Conservation (phyloP, 768 basidiomycete genomes). For the Hygrophoropsis aurantiaca region DNA sequence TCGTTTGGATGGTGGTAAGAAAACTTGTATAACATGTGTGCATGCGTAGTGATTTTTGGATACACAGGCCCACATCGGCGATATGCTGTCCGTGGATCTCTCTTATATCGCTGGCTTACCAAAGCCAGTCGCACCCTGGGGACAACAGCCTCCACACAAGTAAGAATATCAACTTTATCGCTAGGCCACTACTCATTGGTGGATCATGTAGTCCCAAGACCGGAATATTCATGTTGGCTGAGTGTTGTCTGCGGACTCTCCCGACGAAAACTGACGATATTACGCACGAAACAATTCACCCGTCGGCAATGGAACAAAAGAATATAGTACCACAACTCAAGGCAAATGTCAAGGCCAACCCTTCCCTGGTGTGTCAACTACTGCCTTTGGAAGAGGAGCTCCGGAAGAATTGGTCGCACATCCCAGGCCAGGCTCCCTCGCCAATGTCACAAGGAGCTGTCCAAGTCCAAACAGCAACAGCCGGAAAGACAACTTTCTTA, state of each 20-base stretch:
- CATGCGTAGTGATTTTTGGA: not conserved
- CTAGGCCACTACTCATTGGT: slow-evolving; percentile 1
- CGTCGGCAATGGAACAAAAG: slow-evolving; percentile 53
- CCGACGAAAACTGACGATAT: slow-evolving; percentile 43
- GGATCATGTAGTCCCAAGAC: slow-evolving; percentile 40
- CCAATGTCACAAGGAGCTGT: slow-evolving; percentile 9
- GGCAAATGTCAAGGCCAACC: slow-evolving; percentile 38
- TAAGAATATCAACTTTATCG: slow-evolving; percentile 34
- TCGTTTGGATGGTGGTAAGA: slow-evolving; percentile 66
- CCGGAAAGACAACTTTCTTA: slow-evolving; percentile 5
- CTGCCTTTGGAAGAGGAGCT: slow-evolving; percentile 54
- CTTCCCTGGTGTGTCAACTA: slow-evolving; percentile 43
- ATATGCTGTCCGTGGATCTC: slow-evolving; percentile 56
- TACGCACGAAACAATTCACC: slow-evolving; percentile 62
- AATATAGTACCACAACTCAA: slow-evolving; percentile 33
- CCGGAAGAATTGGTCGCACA: slow-evolving; percentile 46
- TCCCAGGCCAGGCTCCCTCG: slow-evolving; percentile 21
- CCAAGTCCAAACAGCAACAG: slow-evolving; percentile 4
- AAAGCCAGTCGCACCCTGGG: slow-evolving; percentile 59
- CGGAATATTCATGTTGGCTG: slow-evolving; percentile 54
- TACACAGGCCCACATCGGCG: slow-evolving; percentile 52
- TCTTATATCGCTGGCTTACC: slow-evolving; percentile 50
- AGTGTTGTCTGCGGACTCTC: slow-evolving; percentile 44
- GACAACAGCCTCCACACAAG: slow-evolving; percentile 62
- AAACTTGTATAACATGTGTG: not conserved